Conservation (phyloP, 2,329 filamentous ascomycete species). For the Incumbomyces lentus region DNA sequence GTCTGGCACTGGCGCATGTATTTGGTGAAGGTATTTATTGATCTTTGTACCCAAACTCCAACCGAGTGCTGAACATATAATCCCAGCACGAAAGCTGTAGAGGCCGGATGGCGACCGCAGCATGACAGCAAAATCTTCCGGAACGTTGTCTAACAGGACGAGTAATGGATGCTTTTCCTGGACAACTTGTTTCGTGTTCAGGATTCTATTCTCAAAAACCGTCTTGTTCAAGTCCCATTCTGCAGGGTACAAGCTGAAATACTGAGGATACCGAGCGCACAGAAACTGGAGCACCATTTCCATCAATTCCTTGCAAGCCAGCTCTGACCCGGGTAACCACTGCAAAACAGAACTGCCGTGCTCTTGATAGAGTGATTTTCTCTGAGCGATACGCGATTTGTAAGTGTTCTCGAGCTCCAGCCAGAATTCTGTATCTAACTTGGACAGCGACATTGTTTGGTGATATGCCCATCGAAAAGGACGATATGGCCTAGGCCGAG, state of each 20-base stretch:
- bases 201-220: slow-evolving; percentile 58
- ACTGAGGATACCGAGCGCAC: slow-evolving; percentile 64
- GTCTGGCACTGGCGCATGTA: slow-evolving; percentile 66
- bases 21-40: slow-evolving; percentile 56
- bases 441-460: slow-evolving; percentile 78
- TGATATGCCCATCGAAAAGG: slow-evolving; percentile 79
- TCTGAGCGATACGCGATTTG: slow-evolving; percentile 54
- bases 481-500: slow-evolving; percentile 63
- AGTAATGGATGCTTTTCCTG: slow-evolving; percentile 53
- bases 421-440: slow-evolving; percentile 76
- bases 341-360: slow-evolving; percentile 57
- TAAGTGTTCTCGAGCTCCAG: slow-evolving; percentile 76
- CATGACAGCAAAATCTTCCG: slow-evolving; percentile 74
- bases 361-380: slow-evolving; percentile 52
- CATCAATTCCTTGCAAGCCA: slow-evolving; percentile 78
- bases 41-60: slow-evolving; percentile 72
- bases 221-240: slow-evolving; percentile 37
- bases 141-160: slow-evolving; percentile 64
- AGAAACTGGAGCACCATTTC: slow-evolving; percentile 75
- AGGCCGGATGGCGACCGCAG: slow-evolving; percentile 62
- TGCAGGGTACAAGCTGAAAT: slow-evolving; percentile 47
- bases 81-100: slow-evolving; percentile 64
- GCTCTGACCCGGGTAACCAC: slow-evolving; percentile 60
- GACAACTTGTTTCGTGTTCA: slow-evolving; percentile 54
- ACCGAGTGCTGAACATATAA: slow-evolving; percentile 68